phyloP scores from a whole-genome alignment of 2,329 filamentous ascomycete species.

The Nemania abortiva region DNA sequence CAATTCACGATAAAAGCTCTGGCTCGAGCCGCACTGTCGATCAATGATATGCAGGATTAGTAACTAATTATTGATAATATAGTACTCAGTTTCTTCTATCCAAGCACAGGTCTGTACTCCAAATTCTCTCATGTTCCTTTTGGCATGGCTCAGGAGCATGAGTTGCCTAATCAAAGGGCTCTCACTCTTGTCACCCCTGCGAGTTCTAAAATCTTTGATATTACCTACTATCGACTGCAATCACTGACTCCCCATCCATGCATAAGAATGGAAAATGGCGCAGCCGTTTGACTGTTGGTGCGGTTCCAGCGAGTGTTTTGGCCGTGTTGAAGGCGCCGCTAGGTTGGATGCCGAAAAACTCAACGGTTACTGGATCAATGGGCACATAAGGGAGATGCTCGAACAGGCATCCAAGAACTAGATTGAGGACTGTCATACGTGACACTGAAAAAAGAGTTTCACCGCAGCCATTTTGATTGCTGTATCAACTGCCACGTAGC shows the following conservation, averaged over 20 bases:
- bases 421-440: background rate
- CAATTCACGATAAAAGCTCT: no score
- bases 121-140: background rate
- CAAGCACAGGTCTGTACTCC: constrained; percentile 24
- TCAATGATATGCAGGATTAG: background rate
- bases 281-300: constrained; percentile 36
- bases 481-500: background rate
- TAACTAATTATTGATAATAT: background rate
- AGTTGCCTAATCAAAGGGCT: background rate
- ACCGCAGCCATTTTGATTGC: background rate
- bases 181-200: background rate
- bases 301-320: constrained; percentile 23
- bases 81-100: constrained; percentile 30
- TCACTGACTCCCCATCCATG: background rate
- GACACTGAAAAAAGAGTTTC: background rate
- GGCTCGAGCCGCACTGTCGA: background rate
- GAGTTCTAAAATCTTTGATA: background rate
- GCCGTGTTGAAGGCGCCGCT: constrained; percentile 23
- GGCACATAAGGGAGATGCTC: constrained; percentile 29
- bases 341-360: constrained; percentile 17
- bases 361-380: constrained; percentile 27
- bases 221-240: background rate
- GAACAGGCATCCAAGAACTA: constrained; percentile 11
- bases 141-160: background rate
- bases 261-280: constrained; percentile 26